Percentiles rank a stretch among this genome's conserved stretches.
Conservation (phyloP, 2,329 filamentous ascomycete genomes). For the Neurospora sp. region DNA sequence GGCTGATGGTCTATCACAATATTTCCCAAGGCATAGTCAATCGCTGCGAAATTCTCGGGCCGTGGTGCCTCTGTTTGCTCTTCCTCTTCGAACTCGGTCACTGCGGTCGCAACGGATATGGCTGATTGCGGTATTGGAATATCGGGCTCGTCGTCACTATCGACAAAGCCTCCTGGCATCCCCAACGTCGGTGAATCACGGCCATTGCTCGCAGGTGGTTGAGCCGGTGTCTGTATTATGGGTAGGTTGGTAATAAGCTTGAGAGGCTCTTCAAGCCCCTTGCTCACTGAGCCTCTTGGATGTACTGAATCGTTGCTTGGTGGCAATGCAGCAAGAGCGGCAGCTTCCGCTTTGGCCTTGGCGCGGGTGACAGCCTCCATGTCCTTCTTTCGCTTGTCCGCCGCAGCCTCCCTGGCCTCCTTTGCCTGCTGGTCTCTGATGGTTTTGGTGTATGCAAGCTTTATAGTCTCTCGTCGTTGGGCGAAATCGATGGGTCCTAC, state of each 20-base stretch:
- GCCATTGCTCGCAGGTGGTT: conserved; percentile 4
- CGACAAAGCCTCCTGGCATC: conserved; percentile 53
- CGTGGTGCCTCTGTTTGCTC: conserved; percentile 49
- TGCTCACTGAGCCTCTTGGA: background rate
- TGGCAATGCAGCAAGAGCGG: conserved; percentile 19
- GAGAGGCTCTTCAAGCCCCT: conserved; percentile 7
- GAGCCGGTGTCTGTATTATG: conserved; percentile 1
- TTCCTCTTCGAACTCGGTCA: conserved; percentile 66
- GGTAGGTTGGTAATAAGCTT: conserved; percentile 8
- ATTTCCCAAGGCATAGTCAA: conserved; percentile 11
- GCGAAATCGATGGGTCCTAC: conserved; percentile 77
- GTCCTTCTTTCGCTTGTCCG: conserved; percentile 43
- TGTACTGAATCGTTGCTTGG: background rate
- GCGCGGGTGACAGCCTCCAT: conserved; percentile 36
- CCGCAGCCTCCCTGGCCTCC: conserved; percentile 43
- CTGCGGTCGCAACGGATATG: conserved; percentile 47
- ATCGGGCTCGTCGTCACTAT: conserved; percentile 18
- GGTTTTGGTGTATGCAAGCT: conserved; percentile 78
- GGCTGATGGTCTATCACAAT: conserved; percentile 1
- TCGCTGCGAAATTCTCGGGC: conserved; percentile 21
- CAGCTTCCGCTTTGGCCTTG: conserved; percentile 29
- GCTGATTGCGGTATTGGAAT: conserved; percentile 43
- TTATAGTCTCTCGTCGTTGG: conserved; percentile 70
- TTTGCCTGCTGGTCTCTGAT: conserved; percentile 61
- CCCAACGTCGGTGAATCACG: conserved; percentile 57